Base-by-base conservation (phyloP, 2,329 filamentous ascomycete species). In the Chrysoporthe puriensis region DNA sequence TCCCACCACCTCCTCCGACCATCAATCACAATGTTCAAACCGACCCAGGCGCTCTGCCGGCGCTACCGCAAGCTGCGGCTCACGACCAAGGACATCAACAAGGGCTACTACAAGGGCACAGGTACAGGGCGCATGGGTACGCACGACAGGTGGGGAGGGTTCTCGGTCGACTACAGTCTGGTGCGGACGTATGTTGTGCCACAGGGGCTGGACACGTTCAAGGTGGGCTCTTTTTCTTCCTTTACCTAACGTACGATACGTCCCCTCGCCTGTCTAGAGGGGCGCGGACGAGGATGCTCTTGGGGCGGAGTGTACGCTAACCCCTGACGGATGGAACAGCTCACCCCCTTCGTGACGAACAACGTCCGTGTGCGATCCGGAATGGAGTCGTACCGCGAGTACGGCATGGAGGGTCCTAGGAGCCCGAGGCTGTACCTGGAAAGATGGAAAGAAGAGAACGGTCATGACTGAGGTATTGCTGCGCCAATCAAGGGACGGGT, bases 21-120 rank as follows among this genome's bases (percentile, higher is more conserved):
- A 48, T 69, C 73, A 81, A 48, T 69, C 73, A 81, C 77, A 70
- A 92, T 92, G 89, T 70, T 70, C 48, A 86, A 88, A 78, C 87
- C 91, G 66, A 92, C 91, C 18, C 84, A 87, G 75, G 78, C 82
- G 71, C 89, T 97, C 74, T 85, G 86, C 73, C 82, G 88, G 77
- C 86, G 87, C 67, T 86, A 93, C 75, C 87, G 90, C 79, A 93
- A 95, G 76, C 84, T 94, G 68, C 85, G 86, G 64, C 87, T 99
- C 76, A 97, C 93, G 14, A 97, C 95, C 73, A 99, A 99, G 82
- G 90, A 96, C 80, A 90, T 95, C 77, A 92, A 91, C 78, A 93
- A 93, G 77, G 95, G 94, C 73, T 99, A 90, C 88, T 99, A 99
- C 88, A 98, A 98, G 85, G 96, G 96, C 77, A 97, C 91, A 74